Conservation (phyloP, 1,284 basidiomycete genomes). For the Veloboletus limbatus region DNA sequence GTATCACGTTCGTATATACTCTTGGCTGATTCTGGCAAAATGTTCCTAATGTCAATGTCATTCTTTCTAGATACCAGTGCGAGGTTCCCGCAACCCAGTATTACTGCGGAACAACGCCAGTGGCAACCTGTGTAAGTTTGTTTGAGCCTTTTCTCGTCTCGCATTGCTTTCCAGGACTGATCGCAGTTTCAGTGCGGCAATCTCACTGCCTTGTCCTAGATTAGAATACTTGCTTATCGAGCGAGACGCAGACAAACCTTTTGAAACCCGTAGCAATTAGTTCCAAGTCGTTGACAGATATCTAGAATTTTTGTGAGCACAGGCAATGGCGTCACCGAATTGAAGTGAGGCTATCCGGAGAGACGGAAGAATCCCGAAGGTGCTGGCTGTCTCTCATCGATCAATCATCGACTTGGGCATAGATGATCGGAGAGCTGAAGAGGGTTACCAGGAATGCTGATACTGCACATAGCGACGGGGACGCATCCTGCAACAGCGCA, state of each 20-base stretch:
- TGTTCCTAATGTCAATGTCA: not conserved
- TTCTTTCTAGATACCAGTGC: conserved; percentile 15
- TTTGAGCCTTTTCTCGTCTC: not conserved
- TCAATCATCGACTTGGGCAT: not conserved
- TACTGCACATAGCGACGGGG: no score
- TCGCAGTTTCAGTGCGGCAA: conserved; percentile 14
- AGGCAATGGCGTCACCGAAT: no score
- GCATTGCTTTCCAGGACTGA: conserved; percentile 1
- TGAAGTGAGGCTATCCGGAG: no score
- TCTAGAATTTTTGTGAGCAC: no score
- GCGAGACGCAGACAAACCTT: not conserved
- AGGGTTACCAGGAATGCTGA: no score
- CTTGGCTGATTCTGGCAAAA: not conserved
- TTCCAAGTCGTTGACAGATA: not conserved
- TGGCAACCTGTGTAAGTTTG: conserved; percentile 21
- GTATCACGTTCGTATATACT: conserved; percentile 10
- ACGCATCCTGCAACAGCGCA: no score
- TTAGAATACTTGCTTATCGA: not conserved
- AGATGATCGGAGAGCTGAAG: no score
- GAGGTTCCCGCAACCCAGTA: conserved; percentile 14
- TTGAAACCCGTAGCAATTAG: not conserved
- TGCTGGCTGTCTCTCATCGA: not conserved
- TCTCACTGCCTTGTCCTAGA: not conserved
- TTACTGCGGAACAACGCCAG: conserved; percentile 10
- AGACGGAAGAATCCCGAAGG: not conserved